Evolutionary conservation across 2,329 filamentous ascomycete genomes (phyloP).

Genomic region (Aphanocladium album): DNA sequence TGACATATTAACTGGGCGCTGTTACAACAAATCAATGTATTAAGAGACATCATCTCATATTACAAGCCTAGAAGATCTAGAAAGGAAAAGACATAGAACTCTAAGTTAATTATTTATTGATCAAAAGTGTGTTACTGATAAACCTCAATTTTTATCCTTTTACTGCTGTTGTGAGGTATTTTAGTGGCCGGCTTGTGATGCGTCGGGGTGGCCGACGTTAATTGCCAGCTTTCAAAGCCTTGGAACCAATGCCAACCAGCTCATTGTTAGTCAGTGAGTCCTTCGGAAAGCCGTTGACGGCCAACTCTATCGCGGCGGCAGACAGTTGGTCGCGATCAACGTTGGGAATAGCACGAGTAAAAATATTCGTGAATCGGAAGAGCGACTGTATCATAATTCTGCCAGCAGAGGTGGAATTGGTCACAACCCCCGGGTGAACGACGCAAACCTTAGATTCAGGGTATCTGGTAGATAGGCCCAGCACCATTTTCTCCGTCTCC

Average conservation of each 20-base stretch:
- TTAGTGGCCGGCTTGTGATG: background rate
- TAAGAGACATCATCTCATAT: background rate
- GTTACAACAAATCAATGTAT: background rate
- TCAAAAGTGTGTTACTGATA: background rate
- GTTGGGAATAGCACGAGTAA: slow-evolving; percentile 3
- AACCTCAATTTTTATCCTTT: background rate
- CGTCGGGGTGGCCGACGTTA: background rate
- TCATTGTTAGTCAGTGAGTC: slow-evolving; percentile 2
- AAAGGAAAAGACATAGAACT: too few species aligned
- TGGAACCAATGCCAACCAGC: slow-evolving; percentile 4
- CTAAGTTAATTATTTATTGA: too few species aligned
- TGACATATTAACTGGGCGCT: background rate
- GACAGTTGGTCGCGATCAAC: slow-evolving; percentile 1
- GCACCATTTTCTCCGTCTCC: slow-evolving; percentile 4
- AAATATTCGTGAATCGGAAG: slow-evolving; percentile 3
- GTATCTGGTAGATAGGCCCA: background rate
- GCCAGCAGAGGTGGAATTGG: background rate
- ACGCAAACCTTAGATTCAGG: background rate
- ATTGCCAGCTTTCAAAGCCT: background rate
- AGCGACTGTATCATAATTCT: background rate
- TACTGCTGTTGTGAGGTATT: background rate
- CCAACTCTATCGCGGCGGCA: background rate
- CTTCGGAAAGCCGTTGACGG: background rate
- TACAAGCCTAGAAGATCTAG: background rate
- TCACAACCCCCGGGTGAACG: slow-evolving; percentile 4